Percentiles rank a stretch among this genome's conserved stretches.
phyloP scores from a whole-genome alignment of 2,329 filamentous ascomycete species.

The Apiospora malaysiana region DNA sequence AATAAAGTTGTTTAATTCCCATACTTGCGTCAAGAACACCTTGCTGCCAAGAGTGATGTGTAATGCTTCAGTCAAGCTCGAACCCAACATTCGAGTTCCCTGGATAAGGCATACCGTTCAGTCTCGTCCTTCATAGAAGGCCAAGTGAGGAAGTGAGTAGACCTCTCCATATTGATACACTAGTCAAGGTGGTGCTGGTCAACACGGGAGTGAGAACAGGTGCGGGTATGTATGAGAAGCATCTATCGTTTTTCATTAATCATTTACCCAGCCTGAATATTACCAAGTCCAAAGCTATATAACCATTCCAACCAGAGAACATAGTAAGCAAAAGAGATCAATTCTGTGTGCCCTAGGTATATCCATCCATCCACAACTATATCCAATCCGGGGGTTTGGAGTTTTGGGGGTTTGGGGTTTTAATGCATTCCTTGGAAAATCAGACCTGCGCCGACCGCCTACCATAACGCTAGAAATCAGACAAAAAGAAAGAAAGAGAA shows the following conservation, averaged over 20 bases:
- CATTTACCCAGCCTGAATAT: background rate
- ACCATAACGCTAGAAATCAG: background rate
- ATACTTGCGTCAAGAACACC: background rate
- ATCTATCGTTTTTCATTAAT: background rate
- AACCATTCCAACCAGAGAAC: background rate
- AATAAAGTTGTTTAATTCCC: slow-evolving; percentile 17
- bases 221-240: background rate
- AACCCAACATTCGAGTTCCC: too few relatives aligned
- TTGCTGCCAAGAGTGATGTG: too few relatives aligned
- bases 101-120: too few relatives aligned
- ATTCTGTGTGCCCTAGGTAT: background rate
- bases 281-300: background rate
- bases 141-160: too few relatives aligned
- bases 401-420: background rate
- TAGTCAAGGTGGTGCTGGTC: too few relatives aligned
- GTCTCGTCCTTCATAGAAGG: too few relatives aligned
- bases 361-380: background rate
- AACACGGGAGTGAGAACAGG: background rate
- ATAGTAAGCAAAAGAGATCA: background rate
- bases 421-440: background rate
- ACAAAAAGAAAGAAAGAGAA: background rate
- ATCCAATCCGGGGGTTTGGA: background rate
- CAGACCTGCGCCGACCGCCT: background rate
- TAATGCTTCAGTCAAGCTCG: too few relatives aligned
- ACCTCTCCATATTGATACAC: background rate